These are phyloP conservation scores for Rhododendron kiyosumense DNA, from an alignment of 148 eudicot species.

Conservation along the genomic window DNA sequence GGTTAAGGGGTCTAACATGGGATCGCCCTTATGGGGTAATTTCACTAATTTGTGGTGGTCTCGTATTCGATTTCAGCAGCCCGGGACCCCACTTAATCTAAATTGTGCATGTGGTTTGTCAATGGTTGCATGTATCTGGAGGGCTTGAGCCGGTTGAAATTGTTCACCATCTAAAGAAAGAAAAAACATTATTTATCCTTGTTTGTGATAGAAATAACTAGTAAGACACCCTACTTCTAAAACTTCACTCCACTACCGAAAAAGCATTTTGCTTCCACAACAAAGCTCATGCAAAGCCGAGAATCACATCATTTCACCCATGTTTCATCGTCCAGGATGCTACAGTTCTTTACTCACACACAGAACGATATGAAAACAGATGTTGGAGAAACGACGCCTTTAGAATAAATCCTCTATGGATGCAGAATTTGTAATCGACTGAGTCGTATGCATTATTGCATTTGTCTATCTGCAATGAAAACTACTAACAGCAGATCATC, in stretches of 20 bases:
- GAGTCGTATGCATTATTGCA: background rate
- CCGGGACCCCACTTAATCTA: too few relatives aligned
- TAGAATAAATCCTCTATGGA: background rate
- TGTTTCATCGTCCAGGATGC: background rate
- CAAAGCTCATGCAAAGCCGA: background rate
- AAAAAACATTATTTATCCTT: background rate
- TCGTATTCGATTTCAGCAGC: background rate
- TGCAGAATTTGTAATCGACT: background rate
- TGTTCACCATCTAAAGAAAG: background rate
- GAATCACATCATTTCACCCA: background rate
- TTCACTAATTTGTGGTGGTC: background rate
- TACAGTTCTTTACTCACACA: background rate
- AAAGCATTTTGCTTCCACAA: background rate
- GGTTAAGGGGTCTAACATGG: background rate
- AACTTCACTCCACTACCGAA: background rate
- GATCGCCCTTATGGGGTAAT: background rate
- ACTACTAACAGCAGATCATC: background rate
- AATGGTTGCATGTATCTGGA: background rate
- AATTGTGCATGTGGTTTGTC: background rate
- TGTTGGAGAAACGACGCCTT: background rate
- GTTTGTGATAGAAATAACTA: background rate
- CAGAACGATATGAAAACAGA: background rate
- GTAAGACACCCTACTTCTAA: background rate
- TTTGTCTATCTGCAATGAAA: background rate
- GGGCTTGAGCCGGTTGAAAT: background rate